phyloP scores from a whole-genome alignment of 352 stramenopile species.

The Phytophthora colocasiae region DNA sequence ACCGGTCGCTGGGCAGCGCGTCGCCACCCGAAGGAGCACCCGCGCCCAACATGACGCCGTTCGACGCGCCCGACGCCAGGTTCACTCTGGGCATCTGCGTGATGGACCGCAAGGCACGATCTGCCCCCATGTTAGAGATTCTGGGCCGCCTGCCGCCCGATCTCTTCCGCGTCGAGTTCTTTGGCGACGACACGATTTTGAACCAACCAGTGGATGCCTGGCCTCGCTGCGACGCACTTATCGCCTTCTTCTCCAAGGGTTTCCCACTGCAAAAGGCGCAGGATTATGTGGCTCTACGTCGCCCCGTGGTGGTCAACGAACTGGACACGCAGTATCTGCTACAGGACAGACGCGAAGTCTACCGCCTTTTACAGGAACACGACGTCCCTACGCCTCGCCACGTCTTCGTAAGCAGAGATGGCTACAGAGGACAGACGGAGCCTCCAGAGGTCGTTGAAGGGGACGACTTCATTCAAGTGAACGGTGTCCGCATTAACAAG shows the following conservation, averaged over 20 bases:
- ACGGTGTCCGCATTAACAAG: conserved; percentile 97
- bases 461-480: conserved; percentile 85
- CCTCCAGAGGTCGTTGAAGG: conserved; percentile 64
- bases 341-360: conserved; percentile 96
- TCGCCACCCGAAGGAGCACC: conserved; percentile 4
- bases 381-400: conserved; percentile 96
- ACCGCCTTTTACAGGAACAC: conserved; percentile 92
- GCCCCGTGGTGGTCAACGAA: conserved; percentile 98
- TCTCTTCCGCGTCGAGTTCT: conserved; percentile 97
- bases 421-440: conserved; percentile 66
- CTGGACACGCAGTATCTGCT: conserved; percentile 95
- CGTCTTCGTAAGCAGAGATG: conserved; percentile 95
- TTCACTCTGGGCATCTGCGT: conserved; percentile 96
- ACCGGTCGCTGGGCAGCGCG: conserved; percentile 3
- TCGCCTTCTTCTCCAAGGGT: conserved; percentile 98
- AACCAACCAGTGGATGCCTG: conserved; percentile 93
- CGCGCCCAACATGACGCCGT: conserved; percentile 23
- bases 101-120: conserved; percentile 98
- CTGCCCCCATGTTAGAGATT: conserved; percentile 97
- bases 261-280: conserved; percentile 98
- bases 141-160: conserved; percentile 86
- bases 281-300: conserved; percentile 95
- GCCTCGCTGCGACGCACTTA: conserved; percentile 96
- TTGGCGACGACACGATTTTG: conserved; percentile 97
- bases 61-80: conserved; percentile 26